Percentiles rank a stretch among this genome's conserved stretches.
phyloP scores from a whole-genome alignment of 2,329 filamentous ascomycete species.

The Zalaria sp. region DNA sequence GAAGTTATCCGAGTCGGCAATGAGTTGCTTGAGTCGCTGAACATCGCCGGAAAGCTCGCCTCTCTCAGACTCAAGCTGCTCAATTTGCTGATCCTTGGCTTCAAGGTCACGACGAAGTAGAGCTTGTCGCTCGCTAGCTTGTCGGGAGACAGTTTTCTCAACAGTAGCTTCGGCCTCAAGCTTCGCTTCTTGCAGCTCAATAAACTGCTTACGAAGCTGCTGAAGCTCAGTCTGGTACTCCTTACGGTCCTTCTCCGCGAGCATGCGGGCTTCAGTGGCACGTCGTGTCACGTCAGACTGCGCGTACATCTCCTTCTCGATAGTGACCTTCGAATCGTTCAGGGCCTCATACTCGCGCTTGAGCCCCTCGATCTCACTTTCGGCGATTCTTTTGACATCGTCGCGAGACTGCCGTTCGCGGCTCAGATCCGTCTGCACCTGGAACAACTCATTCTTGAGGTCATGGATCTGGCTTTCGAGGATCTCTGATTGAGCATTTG shows the following conservation, averaged over 20 bases:
- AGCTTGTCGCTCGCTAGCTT: conserved; percentile 67
- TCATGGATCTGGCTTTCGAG: conserved; percentile 78
- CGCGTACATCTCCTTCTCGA: conserved; percentile 93
- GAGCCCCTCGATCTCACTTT: conserved; percentile 72
- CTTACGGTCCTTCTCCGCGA: conserved; percentile 76
- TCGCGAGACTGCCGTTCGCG: conserved; percentile 86
- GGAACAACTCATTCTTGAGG: conserved; percentile 72
- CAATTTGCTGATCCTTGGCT: conserved; percentile 58
- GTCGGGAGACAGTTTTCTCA: conserved; percentile 62
- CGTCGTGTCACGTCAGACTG: conserved; percentile 85
- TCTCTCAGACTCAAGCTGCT: conserved; percentile 69
- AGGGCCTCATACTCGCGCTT: conserved; percentile 74
- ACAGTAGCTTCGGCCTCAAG: conserved; percentile 67
- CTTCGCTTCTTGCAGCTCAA: conserved; percentile 73
- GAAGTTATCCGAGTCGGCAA: conserved; percentile 79
- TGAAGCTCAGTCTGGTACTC: conserved; percentile 79
- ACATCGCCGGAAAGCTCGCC: conserved; percentile 64
- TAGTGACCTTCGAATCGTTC: conserved; percentile 90
- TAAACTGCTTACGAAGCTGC: conserved; percentile 66
- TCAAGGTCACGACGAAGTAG: conserved; percentile 69
- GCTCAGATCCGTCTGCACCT: conserved; percentile 76
- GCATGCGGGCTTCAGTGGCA: conserved; percentile 65
- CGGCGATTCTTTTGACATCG: conserved; percentile 78
- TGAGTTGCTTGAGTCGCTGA: conserved; percentile 73
- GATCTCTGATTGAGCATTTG: conserved; percentile 78